Percentiles rank a stretch among this genome's conserved stretches.
phyloP scores from a whole-genome alignment of 2,329 filamentous ascomycete species.

The Fonsecaea erecta region DNA sequence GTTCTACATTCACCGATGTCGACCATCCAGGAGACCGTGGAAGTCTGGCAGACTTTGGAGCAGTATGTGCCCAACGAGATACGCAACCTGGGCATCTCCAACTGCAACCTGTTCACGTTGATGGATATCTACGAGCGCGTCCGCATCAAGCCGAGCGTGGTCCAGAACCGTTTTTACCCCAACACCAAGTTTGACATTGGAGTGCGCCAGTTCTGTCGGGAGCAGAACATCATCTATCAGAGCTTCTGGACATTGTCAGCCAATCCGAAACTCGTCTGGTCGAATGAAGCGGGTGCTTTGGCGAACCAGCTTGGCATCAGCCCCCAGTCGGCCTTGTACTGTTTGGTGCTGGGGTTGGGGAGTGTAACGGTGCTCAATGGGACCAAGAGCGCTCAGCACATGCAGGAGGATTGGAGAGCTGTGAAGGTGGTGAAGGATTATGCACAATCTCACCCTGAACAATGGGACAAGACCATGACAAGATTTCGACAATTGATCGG shows the following conservation, averaged over 20 bases:
- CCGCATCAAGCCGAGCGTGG: conserved; percentile 62
- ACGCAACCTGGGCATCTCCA: conserved; percentile 74
- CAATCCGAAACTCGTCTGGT: conserved; percentile 58
- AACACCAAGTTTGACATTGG: conserved; percentile 63
- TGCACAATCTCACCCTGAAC: conserved; percentile 50
- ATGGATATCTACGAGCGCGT: conserved; percentile 43
- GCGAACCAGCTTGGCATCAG: conserved; percentile 51
- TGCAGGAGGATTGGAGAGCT: conserved; percentile 58
- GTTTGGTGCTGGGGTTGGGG: conserved; percentile 59
- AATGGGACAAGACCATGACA: conserved; percentile 56
- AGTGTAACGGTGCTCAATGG: conserved; percentile 60
- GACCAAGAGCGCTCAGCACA: conserved; percentile 57
- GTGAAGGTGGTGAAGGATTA: conserved; percentile 49
- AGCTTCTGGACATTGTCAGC: conserved; percentile 66
- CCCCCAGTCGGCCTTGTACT: conserved; percentile 59
- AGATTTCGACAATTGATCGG: conserved; percentile 54
- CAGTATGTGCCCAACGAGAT: conserved; percentile 68
- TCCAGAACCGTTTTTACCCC: conserved; percentile 76
- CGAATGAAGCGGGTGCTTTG: conserved; percentile 56
- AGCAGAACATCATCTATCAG: conserved; percentile 61
- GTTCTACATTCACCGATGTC: conserved; percentile 64
- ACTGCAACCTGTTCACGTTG: conserved; percentile 66
- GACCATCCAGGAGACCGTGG: conserved; percentile 58
- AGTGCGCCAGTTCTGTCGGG: conserved; percentile 62
- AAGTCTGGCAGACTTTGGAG: conserved; percentile 70